Percentiles rank a stretch among this genome's conserved stretches.
These are phyloP conservation scores for Rutstroemia sp. DNA, from an alignment of 2,329 filamentous ascomycete species.

Conservation along the genomic window DNA sequence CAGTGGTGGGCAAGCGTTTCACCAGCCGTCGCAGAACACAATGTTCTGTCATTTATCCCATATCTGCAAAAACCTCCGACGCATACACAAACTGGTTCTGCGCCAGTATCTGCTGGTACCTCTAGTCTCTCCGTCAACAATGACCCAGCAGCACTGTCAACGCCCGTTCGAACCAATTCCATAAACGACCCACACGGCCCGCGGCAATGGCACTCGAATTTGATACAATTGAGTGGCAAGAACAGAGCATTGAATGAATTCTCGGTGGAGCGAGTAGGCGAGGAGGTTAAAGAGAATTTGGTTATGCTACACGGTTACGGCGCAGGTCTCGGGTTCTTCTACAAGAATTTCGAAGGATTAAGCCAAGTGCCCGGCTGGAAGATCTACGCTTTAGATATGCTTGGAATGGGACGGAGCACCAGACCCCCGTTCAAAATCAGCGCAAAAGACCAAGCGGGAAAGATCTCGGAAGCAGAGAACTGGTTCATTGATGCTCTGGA, in stretches of 20 bases:
- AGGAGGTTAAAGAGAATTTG: slow-evolving; percentile 73
- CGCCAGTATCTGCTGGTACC: slow-evolving; percentile 36
- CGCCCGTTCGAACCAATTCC: slow-evolving; percentile 35
- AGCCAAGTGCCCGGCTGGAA: slow-evolving; percentile 76
- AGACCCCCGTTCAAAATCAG: slow-evolving; percentile 78
- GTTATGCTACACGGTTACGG: slow-evolving; percentile 98
- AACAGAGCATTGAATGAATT: slow-evolving; percentile 89
- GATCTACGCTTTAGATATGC: slow-evolving; percentile 86
- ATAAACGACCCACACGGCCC: slow-evolving; percentile 74
- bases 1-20: slow-evolving; percentile 94
- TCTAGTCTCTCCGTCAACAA: slow-evolving; percentile 32
- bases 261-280: slow-evolving; percentile 75
- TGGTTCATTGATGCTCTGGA: slow-evolving; percentile 97
- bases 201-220: slow-evolving; percentile 75
- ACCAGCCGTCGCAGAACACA: slow-evolving; percentile 76
- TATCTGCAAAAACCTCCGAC: slow-evolving; percentile 65
- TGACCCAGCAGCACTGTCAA: slow-evolving; percentile 33
- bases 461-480: slow-evolving; percentile 81
- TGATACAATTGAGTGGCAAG: slow-evolving; percentile 79
- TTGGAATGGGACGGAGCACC: slow-evolving; percentile 88
- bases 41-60: slow-evolving; percentile 79
- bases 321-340: slow-evolving; percentile 93
- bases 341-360: slow-evolving; percentile 91
- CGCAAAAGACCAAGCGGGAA: slow-evolving; percentile 70
- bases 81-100: slow-evolving; percentile 45